A percentile compares a stretch with the other conserved stretches of the same genome.
These are phyloP conservation scores for Tuber melanosporum DNA, from an alignment of 495 filamentous ascomycete genomes.

Conservation along the genomic window DNA sequence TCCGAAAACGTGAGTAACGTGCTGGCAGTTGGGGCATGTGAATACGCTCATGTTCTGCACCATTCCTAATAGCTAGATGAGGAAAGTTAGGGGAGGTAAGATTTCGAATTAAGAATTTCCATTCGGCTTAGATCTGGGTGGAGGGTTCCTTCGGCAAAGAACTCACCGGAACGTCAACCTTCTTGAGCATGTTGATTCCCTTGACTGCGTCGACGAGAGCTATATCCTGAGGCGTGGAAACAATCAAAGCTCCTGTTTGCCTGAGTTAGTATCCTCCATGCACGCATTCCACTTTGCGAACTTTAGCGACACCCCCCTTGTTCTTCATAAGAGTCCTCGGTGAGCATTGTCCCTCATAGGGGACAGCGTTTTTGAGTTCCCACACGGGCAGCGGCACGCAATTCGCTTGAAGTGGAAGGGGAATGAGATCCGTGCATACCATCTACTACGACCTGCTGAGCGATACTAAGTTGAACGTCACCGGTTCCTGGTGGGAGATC, in stretches of 20 bases:
- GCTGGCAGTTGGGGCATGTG: conserved; percentile 67
- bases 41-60: conserved; percentile 94
- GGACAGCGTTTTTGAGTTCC: not conserved
- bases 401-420: not conserved
- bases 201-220: conserved; percentile 82
- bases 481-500: conserved; percentile 93
- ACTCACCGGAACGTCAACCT: conserved; percentile 62
- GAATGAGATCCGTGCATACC: conserved; percentile 46
- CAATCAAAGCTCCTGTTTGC: conserved; percentile 64
- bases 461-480: conserved; percentile 87
- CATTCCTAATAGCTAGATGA: conserved; percentile 62
- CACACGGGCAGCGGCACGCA: not conserved
- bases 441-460: conserved; percentile 80
- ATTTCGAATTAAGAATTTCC: not conserved
- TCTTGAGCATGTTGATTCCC: conserved; percentile 85
- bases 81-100: not conserved
- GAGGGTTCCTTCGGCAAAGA: not conserved
- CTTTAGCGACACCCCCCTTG: not conserved
- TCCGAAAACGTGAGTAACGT: conserved; percentile 74
- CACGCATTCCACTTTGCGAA: conserved; percentile 7
- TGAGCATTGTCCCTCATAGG: not conserved
- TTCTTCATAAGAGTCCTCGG: not conserved
- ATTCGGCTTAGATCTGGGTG: not conserved
- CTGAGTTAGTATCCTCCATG: not conserved
- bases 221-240: conserved; percentile 88